Percentiles rank a stretch among this genome's conserved stretches.
These are phyloP conservation scores for Naganishia cerealis DNA, from an alignment of 1,284 basidiomycete genomes.

Conservation along the genomic window DNA sequence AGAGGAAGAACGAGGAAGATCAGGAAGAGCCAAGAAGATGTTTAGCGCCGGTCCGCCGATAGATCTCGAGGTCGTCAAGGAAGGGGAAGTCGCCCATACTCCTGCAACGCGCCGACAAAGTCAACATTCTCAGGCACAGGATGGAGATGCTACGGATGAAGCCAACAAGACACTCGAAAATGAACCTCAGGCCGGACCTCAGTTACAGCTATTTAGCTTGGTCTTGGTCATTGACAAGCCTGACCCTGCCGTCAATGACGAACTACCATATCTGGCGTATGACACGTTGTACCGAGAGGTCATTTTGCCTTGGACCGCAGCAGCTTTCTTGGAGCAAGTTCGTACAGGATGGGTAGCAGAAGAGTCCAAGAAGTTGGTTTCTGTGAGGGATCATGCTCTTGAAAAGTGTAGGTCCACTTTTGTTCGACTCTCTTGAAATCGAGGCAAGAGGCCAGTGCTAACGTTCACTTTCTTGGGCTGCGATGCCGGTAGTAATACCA, in stretches of 20 bases:
- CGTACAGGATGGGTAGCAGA: constrained; percentile 74
- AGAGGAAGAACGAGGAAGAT: constrained; percentile 30
- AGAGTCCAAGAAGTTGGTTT: constrained; percentile 68
- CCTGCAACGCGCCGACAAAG: not conserved
- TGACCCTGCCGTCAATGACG: constrained; percentile 69
- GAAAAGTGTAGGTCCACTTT: constrained; percentile 43
- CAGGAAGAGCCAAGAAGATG: constrained; percentile 24
- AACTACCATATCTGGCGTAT: constrained; percentile 37
- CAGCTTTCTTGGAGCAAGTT: constrained; percentile 82
- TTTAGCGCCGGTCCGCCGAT: constrained; percentile 12
- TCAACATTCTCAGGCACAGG: not conserved
- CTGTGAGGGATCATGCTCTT: constrained; percentile 64
- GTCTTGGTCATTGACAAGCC: constrained; percentile 84
- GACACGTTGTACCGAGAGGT: constrained; percentile 78
- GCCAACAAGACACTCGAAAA: constrained; percentile 15
- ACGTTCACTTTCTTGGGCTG: not conserved
- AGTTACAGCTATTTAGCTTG: constrained; percentile 75
- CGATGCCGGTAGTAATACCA: constrained; percentile 26
- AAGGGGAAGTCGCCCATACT: constrained; percentile 7
- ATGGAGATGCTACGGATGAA: constrained; percentile 2
- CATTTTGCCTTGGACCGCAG: constrained; percentile 81
- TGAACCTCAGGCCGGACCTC: constrained; percentile 7
- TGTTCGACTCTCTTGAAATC: not conserved
- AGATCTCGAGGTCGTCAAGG: constrained; percentile 26
- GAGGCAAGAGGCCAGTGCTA: no score